These are phyloP conservation scores for Penicillium lagena DNA, from an alignment of 495 filamentous ascomycete species.

Conservation along the genomic window DNA sequence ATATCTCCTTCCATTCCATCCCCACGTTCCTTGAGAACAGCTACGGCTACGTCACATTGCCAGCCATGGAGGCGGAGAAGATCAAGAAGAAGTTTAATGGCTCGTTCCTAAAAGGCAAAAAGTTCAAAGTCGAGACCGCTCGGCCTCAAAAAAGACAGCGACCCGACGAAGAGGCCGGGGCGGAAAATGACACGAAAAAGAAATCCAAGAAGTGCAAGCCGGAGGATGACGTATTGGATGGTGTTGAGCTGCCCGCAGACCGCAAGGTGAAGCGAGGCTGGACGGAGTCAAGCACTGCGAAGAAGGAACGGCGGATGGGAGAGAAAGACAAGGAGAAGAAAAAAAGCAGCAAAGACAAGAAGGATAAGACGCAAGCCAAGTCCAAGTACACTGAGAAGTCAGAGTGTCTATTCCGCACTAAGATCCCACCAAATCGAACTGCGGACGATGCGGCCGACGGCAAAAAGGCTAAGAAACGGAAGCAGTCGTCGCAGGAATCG, in stretches of 20 bases:
- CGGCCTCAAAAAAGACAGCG: constrained; percentile 48
- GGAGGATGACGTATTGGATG: constrained; percentile 56
- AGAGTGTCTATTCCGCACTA: constrained; percentile 80
- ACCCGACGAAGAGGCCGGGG: constrained; percentile 21
- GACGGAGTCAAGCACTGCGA: constrained; percentile 58
- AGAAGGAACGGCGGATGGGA: constrained; percentile 42
- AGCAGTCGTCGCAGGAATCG: constrained; percentile 46
- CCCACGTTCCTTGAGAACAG: constrained; percentile 81
- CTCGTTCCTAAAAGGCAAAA: constrained; percentile 73
- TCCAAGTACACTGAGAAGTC: constrained; percentile 74
- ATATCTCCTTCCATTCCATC: constrained; percentile 77
- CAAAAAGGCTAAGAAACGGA: constrained; percentile 45
- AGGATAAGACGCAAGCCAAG: constrained; percentile 50
- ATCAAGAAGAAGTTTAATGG: constrained; percentile 92
- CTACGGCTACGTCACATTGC: constrained; percentile 86
- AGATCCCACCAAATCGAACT: constrained; percentile 55
- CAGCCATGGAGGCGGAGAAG: constrained; percentile 74
- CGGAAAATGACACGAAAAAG: constrained; percentile 23
- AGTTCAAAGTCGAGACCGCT: constrained; percentile 77
- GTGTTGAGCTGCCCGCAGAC: constrained; percentile 62
- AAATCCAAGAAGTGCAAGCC: constrained; percentile 60
- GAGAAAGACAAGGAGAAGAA: constrained; percentile 30
- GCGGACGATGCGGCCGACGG: constrained; percentile 20
- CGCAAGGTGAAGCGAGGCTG: constrained; percentile 86
- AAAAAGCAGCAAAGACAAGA: constrained; percentile 46